phyloP scores from a whole-genome alignment of 768 basidiomycete species.

The Mycena leptocephala region DNA sequence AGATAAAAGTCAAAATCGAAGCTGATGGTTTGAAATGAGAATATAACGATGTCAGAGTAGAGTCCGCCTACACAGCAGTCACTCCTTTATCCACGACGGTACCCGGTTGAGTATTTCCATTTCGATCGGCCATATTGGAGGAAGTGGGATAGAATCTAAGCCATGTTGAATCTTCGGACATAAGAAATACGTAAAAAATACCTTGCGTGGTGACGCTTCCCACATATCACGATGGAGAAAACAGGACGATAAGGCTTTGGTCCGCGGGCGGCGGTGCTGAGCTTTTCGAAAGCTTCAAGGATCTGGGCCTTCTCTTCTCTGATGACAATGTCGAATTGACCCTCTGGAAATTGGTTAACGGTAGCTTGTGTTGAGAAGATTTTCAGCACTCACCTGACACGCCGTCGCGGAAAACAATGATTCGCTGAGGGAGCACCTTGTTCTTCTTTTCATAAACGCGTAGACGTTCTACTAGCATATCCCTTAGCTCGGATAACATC shows the following conservation, averaged over 20 bases:
- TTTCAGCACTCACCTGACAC: constrained; percentile 74
- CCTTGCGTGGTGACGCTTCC: constrained; percentile 81
- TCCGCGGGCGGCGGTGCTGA: constrained; percentile 57
- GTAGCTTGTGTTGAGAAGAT: not conserved
- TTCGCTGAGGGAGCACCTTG: constrained; percentile 72
- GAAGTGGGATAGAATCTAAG: constrained; percentile 72
- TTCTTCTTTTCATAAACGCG: constrained; percentile 70
- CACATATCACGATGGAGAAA: constrained; percentile 85
- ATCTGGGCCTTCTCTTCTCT: constrained; percentile 76
- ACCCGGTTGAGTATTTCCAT: constrained; percentile 86
- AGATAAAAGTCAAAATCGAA: constrained; percentile 81
- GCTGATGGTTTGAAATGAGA: constrained; percentile 43
- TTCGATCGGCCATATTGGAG: constrained; percentile 66
- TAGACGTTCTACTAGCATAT: constrained; percentile 84
- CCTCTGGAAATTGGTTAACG: constrained; percentile 55
- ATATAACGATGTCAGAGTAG: not conserved
- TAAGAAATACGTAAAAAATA: constrained; percentile 42
- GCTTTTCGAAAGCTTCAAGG: constrained; percentile 70
- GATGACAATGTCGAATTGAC: constrained; percentile 80
- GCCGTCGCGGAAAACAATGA: constrained; percentile 86
- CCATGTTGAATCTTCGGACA: not conserved
- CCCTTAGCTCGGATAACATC: constrained; percentile 80
- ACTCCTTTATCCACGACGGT: constrained; percentile 88
- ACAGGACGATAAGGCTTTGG: constrained; percentile 69
- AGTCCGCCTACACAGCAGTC: constrained; percentile 70